phyloP scores from a whole-genome alignment of 768 basidiomycete species.

The Lactarius tabidus region DNA sequence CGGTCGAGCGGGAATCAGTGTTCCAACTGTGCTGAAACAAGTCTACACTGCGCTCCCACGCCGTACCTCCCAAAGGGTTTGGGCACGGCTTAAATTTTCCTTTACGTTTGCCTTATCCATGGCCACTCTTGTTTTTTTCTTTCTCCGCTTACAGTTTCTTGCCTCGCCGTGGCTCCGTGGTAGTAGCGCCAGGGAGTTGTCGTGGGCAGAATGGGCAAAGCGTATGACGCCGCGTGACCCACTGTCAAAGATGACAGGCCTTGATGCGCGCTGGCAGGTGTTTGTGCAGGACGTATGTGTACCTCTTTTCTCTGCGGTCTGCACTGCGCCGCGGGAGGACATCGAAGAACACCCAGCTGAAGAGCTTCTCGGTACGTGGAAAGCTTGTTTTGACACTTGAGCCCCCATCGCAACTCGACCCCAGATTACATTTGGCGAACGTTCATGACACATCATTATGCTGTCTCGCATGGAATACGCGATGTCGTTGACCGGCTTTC shows the following conservation, averaged over 20 bases:
- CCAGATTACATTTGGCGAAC: constrained; percentile 67
- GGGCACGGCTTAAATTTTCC: constrained; percentile 26
- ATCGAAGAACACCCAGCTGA: constrained; percentile 56
- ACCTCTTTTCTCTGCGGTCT: constrained; percentile 69
- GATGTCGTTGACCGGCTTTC: constrained; percentile 55
- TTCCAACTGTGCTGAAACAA: constrained; percentile 37
- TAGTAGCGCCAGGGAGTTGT: constrained; percentile 31
- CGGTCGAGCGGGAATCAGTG: constrained; percentile 48
- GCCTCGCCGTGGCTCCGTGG: constrained; percentile 32
- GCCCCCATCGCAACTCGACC: constrained; percentile 27
- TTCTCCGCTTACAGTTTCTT: constrained; percentile 28
- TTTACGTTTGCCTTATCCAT: constrained; percentile 42
- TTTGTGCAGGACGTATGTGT: constrained; percentile 54
- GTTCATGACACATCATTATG: constrained; percentile 64
- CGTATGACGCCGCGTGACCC: constrained; percentile 39
- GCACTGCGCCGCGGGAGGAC: constrained; percentile 56
- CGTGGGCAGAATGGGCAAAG: constrained; percentile 48
- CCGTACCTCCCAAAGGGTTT: constrained; percentile 19
- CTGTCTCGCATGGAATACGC: constrained; percentile 53
- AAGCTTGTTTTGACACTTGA: neutral
- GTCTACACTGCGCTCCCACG: constrained; percentile 24
- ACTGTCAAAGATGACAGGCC: constrained; percentile 40
- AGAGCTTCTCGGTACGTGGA: constrained; percentile 57
- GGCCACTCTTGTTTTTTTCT: constrained; percentile 37
- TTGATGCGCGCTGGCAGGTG: constrained; percentile 48